A percentile compares a stretch with the other conserved stretches of the same genome.
phyloP scores from a whole-genome alignment of 371 early-diverging fungal genomes.

The Mucor piriformis region DNA sequence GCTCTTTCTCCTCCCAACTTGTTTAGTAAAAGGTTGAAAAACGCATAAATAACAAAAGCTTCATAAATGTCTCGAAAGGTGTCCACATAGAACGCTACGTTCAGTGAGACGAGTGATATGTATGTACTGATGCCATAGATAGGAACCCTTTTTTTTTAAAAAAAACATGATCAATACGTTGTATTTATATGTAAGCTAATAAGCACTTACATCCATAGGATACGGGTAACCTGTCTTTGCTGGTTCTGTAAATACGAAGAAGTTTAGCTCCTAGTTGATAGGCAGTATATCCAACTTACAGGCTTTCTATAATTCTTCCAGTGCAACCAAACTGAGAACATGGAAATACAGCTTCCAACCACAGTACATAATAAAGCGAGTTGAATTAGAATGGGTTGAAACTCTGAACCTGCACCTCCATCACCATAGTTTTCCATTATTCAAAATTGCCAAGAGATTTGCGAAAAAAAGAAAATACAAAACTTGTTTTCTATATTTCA shows the following conservation, averaged over 20 bases:
- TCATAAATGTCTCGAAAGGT: constrained; percentile 94
- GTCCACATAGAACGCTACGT: constrained; percentile 86
- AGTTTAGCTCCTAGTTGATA: too few relatives aligned
- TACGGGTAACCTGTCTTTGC: constrained; percentile 87
- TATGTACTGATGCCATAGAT: constrained; percentile 89
- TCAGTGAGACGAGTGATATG: constrained; percentile 74
- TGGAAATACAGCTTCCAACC: constrained; percentile 68
- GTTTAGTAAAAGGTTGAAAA: constrained; percentile 87
- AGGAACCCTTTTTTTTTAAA: constrained; percentile 69
- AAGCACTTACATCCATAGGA: constrained; percentile 85
- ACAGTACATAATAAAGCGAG: constrained; percentile 62
- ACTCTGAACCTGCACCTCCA: constrained; percentile 63
- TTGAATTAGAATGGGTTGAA: constrained; percentile 55
- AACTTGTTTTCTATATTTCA: too few relatives aligned
- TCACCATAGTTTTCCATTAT: constrained; percentile 33
- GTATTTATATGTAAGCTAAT: too few relatives aligned
- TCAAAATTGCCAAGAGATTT: neutral
- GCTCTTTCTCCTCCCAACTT: constrained; percentile 94
- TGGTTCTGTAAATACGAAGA: constrained; percentile 52
- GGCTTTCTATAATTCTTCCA: constrained; percentile 92
- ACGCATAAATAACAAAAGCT: constrained; percentile 96
- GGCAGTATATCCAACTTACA: too few relatives aligned
- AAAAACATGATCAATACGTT: too few relatives aligned
- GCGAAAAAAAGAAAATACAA: neutral
- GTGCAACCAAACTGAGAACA: constrained; percentile 80